Conservation (phyloP, 129 eudicot genomes). For the Pittosporum tobira region DNA sequence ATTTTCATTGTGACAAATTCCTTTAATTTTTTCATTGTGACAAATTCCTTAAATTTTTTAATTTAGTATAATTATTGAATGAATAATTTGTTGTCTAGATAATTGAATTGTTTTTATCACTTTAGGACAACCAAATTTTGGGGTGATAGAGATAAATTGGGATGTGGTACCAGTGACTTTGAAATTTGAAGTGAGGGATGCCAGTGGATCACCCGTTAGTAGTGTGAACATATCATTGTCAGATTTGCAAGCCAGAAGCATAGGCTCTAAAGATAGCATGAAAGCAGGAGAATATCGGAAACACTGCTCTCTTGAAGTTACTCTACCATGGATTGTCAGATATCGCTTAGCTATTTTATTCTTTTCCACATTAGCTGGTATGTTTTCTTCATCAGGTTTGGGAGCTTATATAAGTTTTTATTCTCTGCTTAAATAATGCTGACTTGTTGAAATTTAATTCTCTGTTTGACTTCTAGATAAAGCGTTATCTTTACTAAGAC, state of each 20-base stretch:
- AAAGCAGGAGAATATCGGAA: constrained; percentile 11
- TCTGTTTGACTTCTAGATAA: neutral
- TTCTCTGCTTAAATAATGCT: neutral
- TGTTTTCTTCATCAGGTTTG: constrained; percentile 14
- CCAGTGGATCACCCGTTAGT: constrained; percentile 36
- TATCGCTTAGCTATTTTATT: constrained; percentile 47
- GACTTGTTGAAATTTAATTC: neutral
- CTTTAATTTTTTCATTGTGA: neutral
- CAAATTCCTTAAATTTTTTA: neutral
- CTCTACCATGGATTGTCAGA: constrained; percentile 52
- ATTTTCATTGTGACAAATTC: neutral
- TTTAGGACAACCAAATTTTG: constrained; percentile 57
- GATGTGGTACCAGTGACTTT: constrained; percentile 37
- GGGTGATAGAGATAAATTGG: constrained; percentile 56
- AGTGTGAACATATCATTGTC: constrained; percentile 31
- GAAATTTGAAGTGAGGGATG: constrained; percentile 57
- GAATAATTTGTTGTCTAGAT: neutral
- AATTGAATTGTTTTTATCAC: neutral
- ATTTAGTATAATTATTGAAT: too few species aligned
- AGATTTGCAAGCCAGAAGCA: constrained; percentile 27
- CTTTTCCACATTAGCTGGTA: constrained; percentile 41
- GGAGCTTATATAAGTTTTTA: neutral
- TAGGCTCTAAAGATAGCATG: neutral
- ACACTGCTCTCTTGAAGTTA: constrained; percentile 58
- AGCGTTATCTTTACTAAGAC: too few species aligned